Evolutionary conservation across 2,329 filamentous ascomycete species (phyloP).

Genomic region (Fusarium decemcellulare): DNA sequence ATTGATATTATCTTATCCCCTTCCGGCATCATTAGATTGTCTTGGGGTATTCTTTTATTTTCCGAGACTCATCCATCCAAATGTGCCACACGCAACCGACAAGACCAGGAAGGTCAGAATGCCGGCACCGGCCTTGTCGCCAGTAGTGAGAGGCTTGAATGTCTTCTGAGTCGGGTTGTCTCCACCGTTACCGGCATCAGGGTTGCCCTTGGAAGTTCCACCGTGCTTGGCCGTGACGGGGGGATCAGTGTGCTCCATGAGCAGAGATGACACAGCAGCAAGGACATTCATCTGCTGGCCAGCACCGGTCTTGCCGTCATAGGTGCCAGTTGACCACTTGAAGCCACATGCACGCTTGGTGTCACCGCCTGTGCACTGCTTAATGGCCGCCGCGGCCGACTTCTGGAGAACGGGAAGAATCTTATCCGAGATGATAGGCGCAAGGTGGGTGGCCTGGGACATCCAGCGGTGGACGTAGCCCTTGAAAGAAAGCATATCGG

Average conservation of each 20-base stretch:
- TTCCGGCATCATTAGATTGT: conserved; percentile 29
- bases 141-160: conserved; percentile 56
- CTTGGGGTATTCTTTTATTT: conserved; percentile 32
- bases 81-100: conserved; percentile 56
- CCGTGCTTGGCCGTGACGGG: conserved; percentile 64
- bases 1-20: background rate
- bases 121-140: conserved; percentile 63
- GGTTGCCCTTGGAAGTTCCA: conserved; percentile 65
- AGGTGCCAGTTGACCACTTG: conserved; percentile 65
- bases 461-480: conserved; percentile 72
- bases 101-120: conserved; percentile 63
- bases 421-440: conserved; percentile 65
- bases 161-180: conserved; percentile 52
- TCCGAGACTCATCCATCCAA: conserved; percentile 65
- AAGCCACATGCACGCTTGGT: conserved; percentile 67
- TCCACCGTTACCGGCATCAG: conserved; percentile 57
- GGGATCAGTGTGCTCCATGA: conserved; percentile 58
- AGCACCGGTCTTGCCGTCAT: conserved; percentile 69
- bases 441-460: conserved; percentile 65
- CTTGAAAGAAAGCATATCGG: conserved; percentile 76
- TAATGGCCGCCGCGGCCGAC: conserved; percentile 68
- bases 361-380: conserved; percentile 67
- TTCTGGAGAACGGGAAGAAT: conserved; percentile 67
- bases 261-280: conserved; percentile 66
- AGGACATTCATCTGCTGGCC: conserved; percentile 74